These are phyloP conservation scores for Backusella tarrabulga DNA, from an alignment of 192 early-diverging fungal genomes.

Conservation along the genomic window DNA sequence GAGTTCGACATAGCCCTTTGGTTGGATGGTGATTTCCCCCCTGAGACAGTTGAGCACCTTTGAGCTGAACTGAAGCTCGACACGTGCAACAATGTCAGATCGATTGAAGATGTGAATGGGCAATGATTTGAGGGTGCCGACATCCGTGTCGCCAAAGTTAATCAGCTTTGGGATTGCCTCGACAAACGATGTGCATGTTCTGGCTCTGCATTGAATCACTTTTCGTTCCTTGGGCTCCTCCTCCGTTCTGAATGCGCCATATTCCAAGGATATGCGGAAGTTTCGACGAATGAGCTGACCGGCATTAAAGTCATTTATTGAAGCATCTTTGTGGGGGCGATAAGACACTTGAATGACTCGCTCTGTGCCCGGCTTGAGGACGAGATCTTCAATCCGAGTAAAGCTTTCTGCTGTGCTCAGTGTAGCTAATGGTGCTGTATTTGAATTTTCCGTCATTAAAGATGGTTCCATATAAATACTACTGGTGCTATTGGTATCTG, in stretches of 20 bases:
- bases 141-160: slow-evolving; percentile 96
- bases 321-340: slow-evolving; percentile 62
- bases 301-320: slow-evolving; percentile 63
- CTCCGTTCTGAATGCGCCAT: slow-evolving; percentile 40
- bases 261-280: slow-evolving; percentile 71
- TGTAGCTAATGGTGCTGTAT: not conserved
- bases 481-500: not conserved
- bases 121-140: slow-evolving; percentile 87
- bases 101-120: slow-evolving; percentile 80
- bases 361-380: slow-evolving; percentile 81
- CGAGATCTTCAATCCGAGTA: slow-evolving; percentile 84
- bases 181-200: slow-evolving; percentile 92
- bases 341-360: slow-evolving; percentile 81
- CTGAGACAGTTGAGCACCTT: slow-evolving; percentile 85
- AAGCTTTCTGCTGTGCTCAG: slow-evolving; percentile 22
- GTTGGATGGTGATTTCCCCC: slow-evolving; percentile 74
- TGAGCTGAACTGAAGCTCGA: slow-evolving; percentile 86
- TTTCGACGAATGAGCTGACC: slow-evolving; percentile 67
- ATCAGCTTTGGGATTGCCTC: slow-evolving; percentile 80
- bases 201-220: slow-evolving; percentile 85
- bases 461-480: slow-evolving; percentile 19
- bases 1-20: slow-evolving; percentile 71
- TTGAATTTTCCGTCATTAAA: not conserved
- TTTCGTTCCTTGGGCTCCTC: slow-evolving; percentile 60
- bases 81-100: slow-evolving; percentile 81